Evolutionary conservation across 2,329 filamentous ascomycete species (phyloP), one percentile per base, ranked within the genome.

Genomic region (Colletotrichum godetiae): DNA sequence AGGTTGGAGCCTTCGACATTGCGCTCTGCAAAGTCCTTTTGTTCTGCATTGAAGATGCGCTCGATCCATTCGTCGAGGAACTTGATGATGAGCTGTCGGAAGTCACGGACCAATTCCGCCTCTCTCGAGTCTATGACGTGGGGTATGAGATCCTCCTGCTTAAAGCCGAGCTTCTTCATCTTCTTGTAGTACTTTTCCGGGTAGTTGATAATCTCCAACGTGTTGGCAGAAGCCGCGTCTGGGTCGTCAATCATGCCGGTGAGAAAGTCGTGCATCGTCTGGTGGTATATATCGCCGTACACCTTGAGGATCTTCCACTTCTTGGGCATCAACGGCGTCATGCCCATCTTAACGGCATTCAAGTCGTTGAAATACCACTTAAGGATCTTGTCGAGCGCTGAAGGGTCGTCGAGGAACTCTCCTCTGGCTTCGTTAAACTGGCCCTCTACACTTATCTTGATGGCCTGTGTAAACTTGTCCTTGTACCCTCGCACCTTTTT

Each of bases 301-400:
- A 94, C 97, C 81, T 93, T 92, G 84, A 95, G 93, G 60, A 99
- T 98, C 80, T 93, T 95, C 97, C 97, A 99, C 82, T 97, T 97
- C 84, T 94, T 96, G 10, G 97, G 97, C 91, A 98, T 95, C 66
- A 99, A 88, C 33, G 91, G 90, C 73, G 93, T 91, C 94, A 99
- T 97, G 79, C 97, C 96, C 75, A 97, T 89, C 82, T 96, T 95
- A 80, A 98, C 96, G 4, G 95, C 95, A 82, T 97, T 97, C 49
- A 99, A 89, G 81, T 99, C 96, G 84, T 98, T 98, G 86, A 98
- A 99, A 84, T 92, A 99, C 97, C 97, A 99, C 79, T 94, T 94
- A 84, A 98, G 91, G 76, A 90, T 92, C 86, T 98, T 98, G 76
- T 97, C 94, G 59, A 99, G 87, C 78, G 90, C 91, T 62, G 92